Base-by-base conservation (phyloP, 176 grass and related monocot species). In the Carex cristatella region DNA sequence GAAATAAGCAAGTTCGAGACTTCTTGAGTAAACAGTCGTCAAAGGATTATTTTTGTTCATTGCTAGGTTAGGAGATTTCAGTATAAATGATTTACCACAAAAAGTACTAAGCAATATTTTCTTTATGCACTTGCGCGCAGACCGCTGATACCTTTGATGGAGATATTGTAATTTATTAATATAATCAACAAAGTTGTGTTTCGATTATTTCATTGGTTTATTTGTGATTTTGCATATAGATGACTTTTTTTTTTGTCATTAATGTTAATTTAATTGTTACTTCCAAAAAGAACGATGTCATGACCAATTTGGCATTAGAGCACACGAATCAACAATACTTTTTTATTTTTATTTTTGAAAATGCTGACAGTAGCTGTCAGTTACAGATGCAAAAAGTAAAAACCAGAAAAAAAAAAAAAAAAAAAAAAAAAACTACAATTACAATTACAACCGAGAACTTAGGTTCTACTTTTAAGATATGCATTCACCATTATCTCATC, bases 41-140 rank as follows among this genome's bases (percentile, higher is more conserved):
- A n/a, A 83, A 44, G 28, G 40, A 67, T 46, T n/a, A 69, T 55
- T 69, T 83, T 83, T 56, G 81, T 83, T 51, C 65, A 38, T 61
- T 83, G 72, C 13, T 83, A 83, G 81, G 61, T 83, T 83, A 83
- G 72, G 72, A 11, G 81, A 51, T 53, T 83, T 83, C 62, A 63
- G 42, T 83, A 23, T 55, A 40, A 83, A 31, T 53, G 62, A 54
- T 55, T 44, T 83, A 68, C 46, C 61, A 40, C 38, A 65, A 30
- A 65, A 30, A 79, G 56, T 10, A 69, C 62, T 66, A 67, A 83
- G 4, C 48, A 83, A 32, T 18, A 19, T 18, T 56, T 67, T 15
- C 55, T 56, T 67, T 46, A 53, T 67, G 61, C 8, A n/a, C 23
- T 23, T 23, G 23, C n/a, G 73, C 61, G 63, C 33, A 32, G 49